These are phyloP conservation scores for Chytridiales sp. DNA, from an alignment of 371 early-diverging fungal genomes.

Conservation along the genomic window DNA sequence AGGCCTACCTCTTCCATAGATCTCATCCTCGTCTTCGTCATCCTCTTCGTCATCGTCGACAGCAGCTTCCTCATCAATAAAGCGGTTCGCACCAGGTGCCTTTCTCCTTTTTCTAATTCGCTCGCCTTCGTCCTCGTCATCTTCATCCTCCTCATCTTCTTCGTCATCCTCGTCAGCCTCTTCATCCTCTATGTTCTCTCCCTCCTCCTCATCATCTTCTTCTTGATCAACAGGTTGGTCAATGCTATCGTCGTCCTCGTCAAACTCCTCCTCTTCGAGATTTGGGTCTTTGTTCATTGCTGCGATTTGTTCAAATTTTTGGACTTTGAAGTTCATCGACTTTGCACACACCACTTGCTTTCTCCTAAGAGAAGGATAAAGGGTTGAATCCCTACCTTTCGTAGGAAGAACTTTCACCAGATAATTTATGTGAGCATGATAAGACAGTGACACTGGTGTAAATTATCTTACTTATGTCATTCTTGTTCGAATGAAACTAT, in stretches of 20 bases:
- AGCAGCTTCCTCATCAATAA: conserved; percentile 69
- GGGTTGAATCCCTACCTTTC: no score
- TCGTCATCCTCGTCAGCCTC: conserved; percentile 30
- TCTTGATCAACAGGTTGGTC: conserved; percentile 11
- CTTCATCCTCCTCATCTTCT: conserved; percentile 28
- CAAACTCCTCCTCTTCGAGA: conserved; percentile 13
- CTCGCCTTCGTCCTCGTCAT: conserved; percentile 26
- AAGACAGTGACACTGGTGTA: no score
- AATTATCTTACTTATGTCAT: no score
- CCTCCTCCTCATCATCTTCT: conserved; percentile 15
- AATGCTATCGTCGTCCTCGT: conserved; percentile 22
- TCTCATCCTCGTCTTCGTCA: conserved; percentile 65
- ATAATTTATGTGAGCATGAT: no score
- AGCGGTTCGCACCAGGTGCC: conserved; percentile 16
- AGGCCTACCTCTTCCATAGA: conserved; percentile 1
- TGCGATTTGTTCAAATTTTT: no score
- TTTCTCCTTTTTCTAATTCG: conserved; percentile 9
- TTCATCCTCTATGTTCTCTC: conserved; percentile 17
- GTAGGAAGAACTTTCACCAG: no score
- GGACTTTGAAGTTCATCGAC: no score
- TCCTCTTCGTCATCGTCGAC: conserved; percentile 79
- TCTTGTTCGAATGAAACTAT: no score
- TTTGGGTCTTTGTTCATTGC: background rate
- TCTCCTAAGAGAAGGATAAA: no score
- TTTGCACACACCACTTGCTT: no score